phyloP scores from a whole-genome alignment of 768 basidiomycete genomes.

The Kwoniella pini region DNA sequence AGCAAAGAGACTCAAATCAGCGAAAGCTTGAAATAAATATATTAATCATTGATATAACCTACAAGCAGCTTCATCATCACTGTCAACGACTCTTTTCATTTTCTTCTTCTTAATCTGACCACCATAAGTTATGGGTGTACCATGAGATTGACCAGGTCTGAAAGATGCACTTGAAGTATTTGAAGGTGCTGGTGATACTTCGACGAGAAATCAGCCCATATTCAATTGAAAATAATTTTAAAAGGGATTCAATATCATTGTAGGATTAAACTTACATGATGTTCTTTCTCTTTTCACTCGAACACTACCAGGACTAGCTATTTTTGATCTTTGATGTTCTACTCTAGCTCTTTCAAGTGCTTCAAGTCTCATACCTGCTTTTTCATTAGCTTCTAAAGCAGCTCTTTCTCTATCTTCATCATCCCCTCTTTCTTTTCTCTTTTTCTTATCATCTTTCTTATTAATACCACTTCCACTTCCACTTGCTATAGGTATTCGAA shows the following conservation, averaged over 20 bases:
- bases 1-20: slow-evolving; percentile 3
- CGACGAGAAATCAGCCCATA: too few species aligned
- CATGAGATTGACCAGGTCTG: slow-evolving; percentile 14
- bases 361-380: slow-evolving; percentile 28
- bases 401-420: slow-evolving; percentile 20
- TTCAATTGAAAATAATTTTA: too few species aligned
- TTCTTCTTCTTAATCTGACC: slow-evolving; percentile 43
- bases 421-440: slow-evolving; percentile 23
- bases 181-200: slow-evolving; percentile 35
- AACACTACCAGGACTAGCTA: slow-evolving; percentile 27
- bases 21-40: not conserved
- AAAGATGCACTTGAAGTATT: slow-evolving; percentile 32
- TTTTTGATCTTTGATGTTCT: slow-evolving; percentile 7
- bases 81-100: slow-evolving; percentile 39
- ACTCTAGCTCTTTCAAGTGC: slow-evolving; percentile 24
- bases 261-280: slow-evolving; percentile 30
- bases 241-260: too few species aligned
- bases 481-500: slow-evolving; percentile 7
- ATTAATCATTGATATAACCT: slow-evolving; percentile 7
- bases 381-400: slow-evolving; percentile 31
- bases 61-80: slow-evolving; percentile 46
- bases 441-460: slow-evolving; percentile 25
- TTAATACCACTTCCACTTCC: slow-evolving; percentile 11
- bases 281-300: slow-evolving; percentile 46
- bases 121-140: slow-evolving; percentile 33